phyloP scores from a whole-genome alignment of 495 filamentous ascomycete species.

The Pseudevernia furfuracea region DNA sequence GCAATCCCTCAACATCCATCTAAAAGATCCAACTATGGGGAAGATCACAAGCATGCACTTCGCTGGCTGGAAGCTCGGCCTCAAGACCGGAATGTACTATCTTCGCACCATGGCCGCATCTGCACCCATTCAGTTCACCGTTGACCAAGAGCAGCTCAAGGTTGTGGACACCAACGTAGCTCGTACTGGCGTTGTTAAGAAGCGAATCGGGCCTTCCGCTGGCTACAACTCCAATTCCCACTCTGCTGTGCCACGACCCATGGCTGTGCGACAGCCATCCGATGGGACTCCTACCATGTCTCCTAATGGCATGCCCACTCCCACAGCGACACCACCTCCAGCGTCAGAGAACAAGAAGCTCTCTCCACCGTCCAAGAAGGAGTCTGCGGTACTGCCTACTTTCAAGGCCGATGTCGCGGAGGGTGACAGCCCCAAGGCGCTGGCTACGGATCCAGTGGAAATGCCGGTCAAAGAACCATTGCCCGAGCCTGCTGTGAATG shows the following conservation, averaged over 20 bases:
- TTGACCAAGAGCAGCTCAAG: conserved; percentile 92
- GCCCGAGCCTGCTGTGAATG: conserved; percentile 42
- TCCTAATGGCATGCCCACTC: conserved; percentile 54
- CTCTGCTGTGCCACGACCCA: conserved; percentile 53
- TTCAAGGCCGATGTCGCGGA: conserved; percentile 66
- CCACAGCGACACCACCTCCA: conserved; percentile 37
- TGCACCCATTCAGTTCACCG: conserved; percentile 96
- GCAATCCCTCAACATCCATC: conserved; percentile 97
- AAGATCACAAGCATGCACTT: conserved; percentile 99
- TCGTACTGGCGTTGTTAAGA: conserved; percentile 54
- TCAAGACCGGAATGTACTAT: conserved; percentile 99
- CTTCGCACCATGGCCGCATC: conserved; percentile 95
- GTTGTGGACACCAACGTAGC: conserved; percentile 79
- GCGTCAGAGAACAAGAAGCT: conserved; percentile 44
- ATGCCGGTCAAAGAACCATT: conserved; percentile 50
- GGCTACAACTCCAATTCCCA: conserved; percentile 40
- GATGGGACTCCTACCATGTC: conserved; percentile 34
- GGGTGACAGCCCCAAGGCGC: conserved; percentile 65
- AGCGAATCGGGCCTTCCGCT: conserved; percentile 47
- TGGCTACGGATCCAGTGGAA: conserved; percentile 59
- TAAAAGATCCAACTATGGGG: conserved; percentile 98
- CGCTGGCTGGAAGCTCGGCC: conserved; percentile 94
- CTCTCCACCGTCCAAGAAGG: conserved; percentile 34
- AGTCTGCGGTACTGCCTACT: conserved; percentile 38
- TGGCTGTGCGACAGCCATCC: conserved; percentile 48